These are phyloP conservation scores for Lathyrus oleraceus DNA, from an alignment of 306 rosid species.

Conservation along the genomic window DNA sequence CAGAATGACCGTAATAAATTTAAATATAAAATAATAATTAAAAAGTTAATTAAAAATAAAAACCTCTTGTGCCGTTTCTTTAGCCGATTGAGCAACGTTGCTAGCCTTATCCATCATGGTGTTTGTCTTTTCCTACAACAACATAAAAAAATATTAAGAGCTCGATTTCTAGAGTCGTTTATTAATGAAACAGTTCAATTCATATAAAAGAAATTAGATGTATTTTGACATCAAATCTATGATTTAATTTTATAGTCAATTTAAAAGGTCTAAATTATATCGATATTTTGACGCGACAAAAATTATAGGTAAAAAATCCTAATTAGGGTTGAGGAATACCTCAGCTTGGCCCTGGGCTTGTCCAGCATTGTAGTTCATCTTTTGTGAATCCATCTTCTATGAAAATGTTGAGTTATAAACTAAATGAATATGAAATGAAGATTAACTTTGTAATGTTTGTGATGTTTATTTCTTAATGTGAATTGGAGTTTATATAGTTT, in stretches of 20 bases:
- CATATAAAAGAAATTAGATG: neutral
- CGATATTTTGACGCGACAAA: neutral
- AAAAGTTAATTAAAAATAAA: neutral
- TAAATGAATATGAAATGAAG: slow-evolving; percentile 13
- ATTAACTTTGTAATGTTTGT: slow-evolving; percentile 6
- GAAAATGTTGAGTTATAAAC: neutral
- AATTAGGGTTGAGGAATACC: slow-evolving; percentile 27
- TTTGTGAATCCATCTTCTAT: slow-evolving; percentile 42
- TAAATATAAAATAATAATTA: neutral
- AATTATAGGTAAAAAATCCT: too few species aligned
- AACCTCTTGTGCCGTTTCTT: slow-evolving; percentile 51
- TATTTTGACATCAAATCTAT: neutral
- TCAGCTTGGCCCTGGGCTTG: slow-evolving; percentile 62
- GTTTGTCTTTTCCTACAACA: slow-evolving; percentile 58
- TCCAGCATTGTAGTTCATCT: slow-evolving; percentile 50
- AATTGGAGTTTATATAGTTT: slow-evolving; percentile 20
- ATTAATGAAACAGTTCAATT: neutral
- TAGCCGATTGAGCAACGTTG: slow-evolving; percentile 49
- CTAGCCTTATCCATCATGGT: slow-evolving; percentile 52
- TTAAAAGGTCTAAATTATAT: neutral
- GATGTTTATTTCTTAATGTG: neutral
- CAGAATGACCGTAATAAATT: neutral
- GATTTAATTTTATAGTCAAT: neutral
- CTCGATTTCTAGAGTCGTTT: neutral
- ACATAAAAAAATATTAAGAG: neutral